Evolutionary conservation across 257 asterid genomes (phyloP), one percentile per base, ranked within the genome.

Genomic region (Striga asiatica): DNA sequence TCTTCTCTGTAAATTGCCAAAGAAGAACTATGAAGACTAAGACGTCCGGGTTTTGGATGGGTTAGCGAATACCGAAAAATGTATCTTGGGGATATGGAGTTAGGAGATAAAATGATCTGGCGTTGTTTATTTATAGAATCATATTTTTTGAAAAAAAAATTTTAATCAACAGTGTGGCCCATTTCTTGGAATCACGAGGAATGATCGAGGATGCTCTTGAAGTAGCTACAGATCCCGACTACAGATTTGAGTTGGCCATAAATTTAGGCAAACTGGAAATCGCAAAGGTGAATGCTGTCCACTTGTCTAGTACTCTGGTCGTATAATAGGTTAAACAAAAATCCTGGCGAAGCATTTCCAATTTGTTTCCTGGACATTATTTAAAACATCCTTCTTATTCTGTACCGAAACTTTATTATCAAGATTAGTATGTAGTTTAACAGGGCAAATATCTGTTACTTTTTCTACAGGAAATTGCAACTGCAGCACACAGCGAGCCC

Each of bases 231-330:
- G 97, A 84, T 37, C 84, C 94, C 22, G 98, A 92, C 61, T 88
- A 92, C 81, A 81, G 92, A 83, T 92, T 92, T 77, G 97, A 92
- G 72, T 76, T 92, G 21, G 94, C 98, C 67, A 80, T 92, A 65
- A 95, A 88, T 62, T 77, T 92, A 24, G 88, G 97, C 61, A 84
- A 74, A 67, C 82, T 92, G 58, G 95, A 77, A 12, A 84, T 79
- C 69, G 98, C 97, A 7, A 71, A 86, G 95, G 98, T 83, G 72
- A 68, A 32, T 53, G 43, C 50, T 49, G 23, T 41, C 14, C 31
- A 56, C 64, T 54, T 41, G 34, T 54, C 21, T 59, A 7, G n/a
- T n/a, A n/a, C n/a, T n/a, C n/a, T n/a, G 45, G 38, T 63, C 59
- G 32, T 17, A 21, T 55, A 31, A 11, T 48, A 22, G 12, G 24